Conservation (phyloP, 202 grass and related monocot species). For the Hordeum pubiflorum region DNA sequence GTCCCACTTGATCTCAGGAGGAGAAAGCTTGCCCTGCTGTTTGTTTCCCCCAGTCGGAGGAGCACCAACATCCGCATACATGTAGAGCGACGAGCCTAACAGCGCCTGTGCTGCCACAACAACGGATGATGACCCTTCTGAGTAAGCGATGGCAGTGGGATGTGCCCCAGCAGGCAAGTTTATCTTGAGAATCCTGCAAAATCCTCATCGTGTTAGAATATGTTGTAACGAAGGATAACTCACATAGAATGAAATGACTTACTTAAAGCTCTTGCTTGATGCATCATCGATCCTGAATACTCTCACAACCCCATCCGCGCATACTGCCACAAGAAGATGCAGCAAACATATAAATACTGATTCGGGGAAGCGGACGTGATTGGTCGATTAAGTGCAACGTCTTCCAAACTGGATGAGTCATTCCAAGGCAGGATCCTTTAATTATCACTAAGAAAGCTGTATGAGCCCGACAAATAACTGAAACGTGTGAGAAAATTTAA, state of each 20-base stretch:
- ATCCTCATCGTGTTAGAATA: neutral
- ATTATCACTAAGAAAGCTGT: neutral
- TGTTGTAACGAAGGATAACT: neutral
- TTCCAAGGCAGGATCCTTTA: neutral
- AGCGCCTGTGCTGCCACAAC: constrained; percentile 79
- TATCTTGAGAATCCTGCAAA: constrained; percentile 62
- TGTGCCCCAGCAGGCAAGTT: constrained; percentile 89
- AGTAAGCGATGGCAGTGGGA: constrained; percentile 74
- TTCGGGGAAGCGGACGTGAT: neutral
- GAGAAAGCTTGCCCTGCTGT: constrained; percentile 60
- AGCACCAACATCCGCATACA: constrained; percentile 76
- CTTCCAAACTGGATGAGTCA: neutral
- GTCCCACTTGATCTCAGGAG: constrained; percentile 86
- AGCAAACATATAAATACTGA: neutral
- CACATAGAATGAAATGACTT: neutral
- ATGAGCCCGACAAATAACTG: neutral
- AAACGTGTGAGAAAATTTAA: neutral
- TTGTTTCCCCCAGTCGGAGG: constrained; percentile 48
- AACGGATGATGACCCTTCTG: constrained; percentile 66
- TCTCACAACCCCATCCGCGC: constrained; percentile 78
- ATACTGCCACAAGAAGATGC: constrained; percentile 38
- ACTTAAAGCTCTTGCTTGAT: constrained; percentile 98
- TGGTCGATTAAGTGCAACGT: neutral
- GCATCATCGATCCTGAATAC: constrained; percentile 81
- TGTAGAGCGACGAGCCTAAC: constrained; percentile 71